These are phyloP conservation scores for Fragaria vesca DNA, from an alignment of 306 rosid genomes.

Conservation along the genomic window DNA sequence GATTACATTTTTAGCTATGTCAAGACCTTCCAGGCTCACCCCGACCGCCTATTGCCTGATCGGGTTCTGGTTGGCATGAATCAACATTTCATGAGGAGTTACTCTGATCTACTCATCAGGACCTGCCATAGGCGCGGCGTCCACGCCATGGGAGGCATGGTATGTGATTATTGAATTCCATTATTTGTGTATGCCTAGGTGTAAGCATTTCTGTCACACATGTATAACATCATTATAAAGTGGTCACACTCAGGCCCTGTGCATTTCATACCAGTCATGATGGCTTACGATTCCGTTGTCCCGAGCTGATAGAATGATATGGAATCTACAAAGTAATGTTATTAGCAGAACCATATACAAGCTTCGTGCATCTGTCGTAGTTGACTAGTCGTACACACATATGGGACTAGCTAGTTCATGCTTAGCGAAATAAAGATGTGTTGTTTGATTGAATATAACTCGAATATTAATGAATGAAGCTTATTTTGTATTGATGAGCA, in stretches of 20 bases:
- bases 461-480: neutral
- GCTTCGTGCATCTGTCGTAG: neutral
- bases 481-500: slow-evolving; percentile 24
- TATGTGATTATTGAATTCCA: slow-evolving; percentile 17
- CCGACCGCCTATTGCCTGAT: slow-evolving; percentile 77
- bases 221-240: neutral
- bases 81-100: slow-evolving; percentile 89
- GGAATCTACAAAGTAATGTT: neutral
- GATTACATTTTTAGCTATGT: slow-evolving; percentile 97
- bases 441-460: neutral
- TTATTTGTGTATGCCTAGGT: neutral
- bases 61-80: slow-evolving; percentile 82
- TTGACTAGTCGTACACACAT: neutral
- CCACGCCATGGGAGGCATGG: slow-evolving; percentile 99
- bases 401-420: neutral
- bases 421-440: neutral
- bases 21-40: slow-evolving; percentile 84
- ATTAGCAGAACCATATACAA: neutral
- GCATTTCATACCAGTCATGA: neutral
- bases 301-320: neutral
- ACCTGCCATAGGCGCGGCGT: slow-evolving; percentile 84
- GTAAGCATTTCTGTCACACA: slow-evolving; percentile 3
- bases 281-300: neutral
- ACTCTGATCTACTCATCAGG: slow-evolving; percentile 81
- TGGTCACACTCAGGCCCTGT: neutral